A percentile compares a stretch with the other conserved stretches of the same genome.
Conservation (phyloP, 169 alveolate species). For the Neospora caninum region DNA sequence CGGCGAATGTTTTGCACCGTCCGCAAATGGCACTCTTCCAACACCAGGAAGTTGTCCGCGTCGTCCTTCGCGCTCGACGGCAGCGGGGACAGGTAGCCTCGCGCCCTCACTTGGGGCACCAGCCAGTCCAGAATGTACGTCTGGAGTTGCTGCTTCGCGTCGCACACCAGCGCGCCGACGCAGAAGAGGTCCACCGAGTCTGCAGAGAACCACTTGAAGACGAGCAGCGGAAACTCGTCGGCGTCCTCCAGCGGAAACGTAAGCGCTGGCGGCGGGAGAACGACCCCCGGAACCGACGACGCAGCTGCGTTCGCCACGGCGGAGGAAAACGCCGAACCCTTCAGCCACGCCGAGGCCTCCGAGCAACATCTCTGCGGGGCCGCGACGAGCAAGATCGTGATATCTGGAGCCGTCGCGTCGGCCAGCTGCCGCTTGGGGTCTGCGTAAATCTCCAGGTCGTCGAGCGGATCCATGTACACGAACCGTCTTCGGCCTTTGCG, state of each 20-base stretch:
- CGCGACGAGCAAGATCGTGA: slow-evolving; percentile 72
- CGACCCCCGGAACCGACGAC: slow-evolving; percentile 14
- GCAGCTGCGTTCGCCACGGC: slow-evolving; percentile 30
- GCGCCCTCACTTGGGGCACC: slow-evolving; percentile 78
- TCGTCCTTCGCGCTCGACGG: not conserved
- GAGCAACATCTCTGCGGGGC: slow-evolving; percentile 70
- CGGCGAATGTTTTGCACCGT: slow-evolving; percentile 85
- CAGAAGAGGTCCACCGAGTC: slow-evolving; percentile 79
- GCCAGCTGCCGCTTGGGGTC: slow-evolving; percentile 74
- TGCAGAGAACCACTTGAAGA: slow-evolving; percentile 83
- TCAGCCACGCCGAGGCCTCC: not conserved
- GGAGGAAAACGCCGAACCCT: not conserved
- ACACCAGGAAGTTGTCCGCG: slow-evolving; percentile 65
- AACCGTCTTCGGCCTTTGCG: slow-evolving; percentile 79
- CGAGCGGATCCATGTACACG: slow-evolving; percentile 80
- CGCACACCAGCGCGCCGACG: slow-evolving; percentile 84
- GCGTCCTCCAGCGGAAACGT: slow-evolving; percentile 81
- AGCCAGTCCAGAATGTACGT: slow-evolving; percentile 84
- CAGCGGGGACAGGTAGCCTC: slow-evolving; percentile 72
- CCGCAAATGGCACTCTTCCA: slow-evolving; percentile 83
- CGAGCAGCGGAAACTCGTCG: slow-evolving; percentile 79
- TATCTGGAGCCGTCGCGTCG: slow-evolving; percentile 73
- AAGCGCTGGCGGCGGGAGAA: slow-evolving; percentile 32
- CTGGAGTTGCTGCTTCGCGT: slow-evolving; percentile 83
- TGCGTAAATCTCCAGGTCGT: slow-evolving; percentile 72